Conservation (phyloP, 176 grass and related monocot species). For the Pontederia crassipes region DNA sequence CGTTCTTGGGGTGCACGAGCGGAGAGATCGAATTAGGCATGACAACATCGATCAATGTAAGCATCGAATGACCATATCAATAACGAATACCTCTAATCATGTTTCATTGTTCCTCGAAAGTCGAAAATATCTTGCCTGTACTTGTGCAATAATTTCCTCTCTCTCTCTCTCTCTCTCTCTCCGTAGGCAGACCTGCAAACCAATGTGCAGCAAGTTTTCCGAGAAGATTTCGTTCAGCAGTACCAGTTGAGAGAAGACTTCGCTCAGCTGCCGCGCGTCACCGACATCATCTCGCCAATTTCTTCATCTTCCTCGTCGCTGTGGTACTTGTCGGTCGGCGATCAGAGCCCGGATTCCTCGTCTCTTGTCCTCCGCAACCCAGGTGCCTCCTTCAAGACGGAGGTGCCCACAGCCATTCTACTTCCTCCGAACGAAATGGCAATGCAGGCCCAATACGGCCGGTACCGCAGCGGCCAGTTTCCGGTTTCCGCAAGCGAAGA, state of each 20-base stretch:
- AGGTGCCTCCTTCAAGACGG: neutral
- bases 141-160: neutral
- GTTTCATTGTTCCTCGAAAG: neutral
- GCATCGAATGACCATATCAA: neutral
- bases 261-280: neutral
- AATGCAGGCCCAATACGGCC: neutral
- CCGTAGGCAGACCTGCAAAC: constrained; percentile 41
- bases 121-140: neutral
- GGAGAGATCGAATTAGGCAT: constrained; percentile 15
- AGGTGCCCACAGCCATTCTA: neutral
- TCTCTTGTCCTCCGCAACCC: constrained; percentile 22
- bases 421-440: neutral
- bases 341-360: constrained; percentile 42
- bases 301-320: constrained; percentile 28
- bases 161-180: neutral
- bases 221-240: neutral
- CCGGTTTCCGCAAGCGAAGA: neutral
- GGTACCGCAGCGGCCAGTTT: constrained; percentile 9
- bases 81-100: neutral
- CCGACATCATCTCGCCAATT: neutral
- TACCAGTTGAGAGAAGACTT: neutral
- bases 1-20: neutral
- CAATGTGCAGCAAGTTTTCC: constrained; percentile 23
- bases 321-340: constrained; percentile 23
- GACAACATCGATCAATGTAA: neutral